A percentile compares a stretch with the other conserved stretches of the same genome.
Evolutionary conservation across 768 basidiomycete genomes (phyloP).

Genomic region (Daedalea quercina): DNA sequence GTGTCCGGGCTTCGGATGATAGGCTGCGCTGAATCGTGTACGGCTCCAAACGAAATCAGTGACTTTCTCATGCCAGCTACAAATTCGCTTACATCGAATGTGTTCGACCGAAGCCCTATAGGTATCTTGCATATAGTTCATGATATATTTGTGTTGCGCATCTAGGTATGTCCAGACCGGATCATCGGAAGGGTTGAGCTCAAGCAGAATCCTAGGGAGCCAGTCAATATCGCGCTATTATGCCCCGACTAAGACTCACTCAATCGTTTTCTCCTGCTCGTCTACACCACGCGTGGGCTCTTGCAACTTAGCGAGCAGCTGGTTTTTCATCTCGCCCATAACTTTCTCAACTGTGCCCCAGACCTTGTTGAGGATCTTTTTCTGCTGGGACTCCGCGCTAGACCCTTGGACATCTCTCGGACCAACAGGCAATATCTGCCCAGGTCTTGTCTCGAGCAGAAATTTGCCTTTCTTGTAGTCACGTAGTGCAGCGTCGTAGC

Average conservation of each 20-base stretch:
- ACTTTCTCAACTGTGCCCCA: conserved; percentile 94
- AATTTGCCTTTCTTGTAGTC: conserved; percentile 98
- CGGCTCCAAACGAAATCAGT: conserved; percentile 28
- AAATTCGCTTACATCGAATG: conserved; percentile 40
- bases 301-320: conserved; percentile 71
- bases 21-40: conserved; percentile 34
- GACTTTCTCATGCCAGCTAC: neutral
- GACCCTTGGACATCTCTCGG: conserved; percentile 49
- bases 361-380: conserved; percentile 90
- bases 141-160: conserved; percentile 81
- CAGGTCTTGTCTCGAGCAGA: conserved; percentile 83
- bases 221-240: neutral
- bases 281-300: conserved; percentile 78
- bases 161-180: conserved; percentile 96
- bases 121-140: conserved; percentile 65
- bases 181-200: conserved; percentile 81
- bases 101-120: conserved; percentile 45
- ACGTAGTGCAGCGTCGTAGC: conserved; percentile 87
- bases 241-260: conserved; percentile 43
- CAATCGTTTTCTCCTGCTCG: conserved; percentile 95
- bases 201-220: conserved; percentile 68
- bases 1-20: conserved; percentile 31
- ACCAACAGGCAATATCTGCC: conserved; percentile 71
- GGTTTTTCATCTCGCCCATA: conserved; percentile 83
- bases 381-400: conserved; percentile 70